Conservation (phyloP, 768 basidiomycete genomes). For the Phylloporus sp. region DNA sequence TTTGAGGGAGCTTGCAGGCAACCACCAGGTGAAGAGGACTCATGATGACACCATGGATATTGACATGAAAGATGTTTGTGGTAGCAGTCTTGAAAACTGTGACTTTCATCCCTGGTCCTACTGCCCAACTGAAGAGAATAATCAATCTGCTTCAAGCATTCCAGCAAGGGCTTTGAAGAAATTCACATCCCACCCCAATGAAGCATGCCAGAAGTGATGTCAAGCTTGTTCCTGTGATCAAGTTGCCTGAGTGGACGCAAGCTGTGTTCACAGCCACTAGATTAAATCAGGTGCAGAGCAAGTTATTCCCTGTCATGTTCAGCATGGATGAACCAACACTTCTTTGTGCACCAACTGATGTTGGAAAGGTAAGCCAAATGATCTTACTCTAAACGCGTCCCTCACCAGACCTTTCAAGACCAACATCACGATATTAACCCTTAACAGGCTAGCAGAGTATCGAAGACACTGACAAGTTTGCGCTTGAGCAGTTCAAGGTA, state of each 20-base stretch:
- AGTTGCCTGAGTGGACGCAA: slow-evolving; percentile 82
- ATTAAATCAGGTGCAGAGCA: slow-evolving; percentile 91
- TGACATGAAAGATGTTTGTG: slow-evolving; percentile 50
- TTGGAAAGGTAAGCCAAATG: slow-evolving; percentile 75
- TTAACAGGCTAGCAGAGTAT: slow-evolving; percentile 86
- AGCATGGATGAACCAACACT: slow-evolving; percentile 94
- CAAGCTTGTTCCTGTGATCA: slow-evolving; percentile 67
- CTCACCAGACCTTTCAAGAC: slow-evolving; percentile 52
- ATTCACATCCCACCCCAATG: slow-evolving; percentile 96
- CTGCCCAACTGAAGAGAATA: slow-evolving; percentile 76
- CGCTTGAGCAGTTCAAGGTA: slow-evolving; percentile 90
- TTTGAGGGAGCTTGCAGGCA: slow-evolving; percentile 80
- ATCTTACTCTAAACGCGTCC: neutral
- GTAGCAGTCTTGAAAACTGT: slow-evolving; percentile 73
- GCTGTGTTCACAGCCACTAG: slow-evolving; percentile 78
- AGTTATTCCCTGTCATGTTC: slow-evolving; percentile 88
- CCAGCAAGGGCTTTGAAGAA: slow-evolving; percentile 96
- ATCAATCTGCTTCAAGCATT: slow-evolving; percentile 92
- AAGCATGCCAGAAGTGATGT: slow-evolving; percentile 57
- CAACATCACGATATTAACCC: slow-evolving; percentile 93
- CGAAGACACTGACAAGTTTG: slow-evolving; percentile 72
- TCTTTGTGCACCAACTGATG: slow-evolving; percentile 96
- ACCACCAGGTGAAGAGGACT: slow-evolving; percentile 56
- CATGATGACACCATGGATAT: slow-evolving; percentile 72
- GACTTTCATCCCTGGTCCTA: slow-evolving; percentile 83